Conservation (phyloP, 139 green algal species). For the Marvania coccoides region DNA sequence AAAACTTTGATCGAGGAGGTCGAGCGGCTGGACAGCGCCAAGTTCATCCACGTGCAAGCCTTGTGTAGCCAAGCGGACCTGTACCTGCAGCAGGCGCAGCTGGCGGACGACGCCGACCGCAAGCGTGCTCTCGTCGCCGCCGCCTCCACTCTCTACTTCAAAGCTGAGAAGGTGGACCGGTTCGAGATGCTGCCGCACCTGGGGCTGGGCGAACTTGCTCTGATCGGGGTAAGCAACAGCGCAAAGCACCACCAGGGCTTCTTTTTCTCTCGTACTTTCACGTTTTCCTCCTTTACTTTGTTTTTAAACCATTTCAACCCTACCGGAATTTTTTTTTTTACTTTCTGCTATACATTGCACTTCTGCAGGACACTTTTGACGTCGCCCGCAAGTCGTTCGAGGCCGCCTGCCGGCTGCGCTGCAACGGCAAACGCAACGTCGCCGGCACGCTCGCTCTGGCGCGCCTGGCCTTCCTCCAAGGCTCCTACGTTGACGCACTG, state of each 20-base stretch:
- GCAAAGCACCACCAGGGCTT: too few relatives aligned
- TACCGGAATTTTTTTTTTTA: too few relatives aligned
- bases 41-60: slow-evolving; percentile 65
- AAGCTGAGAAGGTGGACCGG: slow-evolving; percentile 23
- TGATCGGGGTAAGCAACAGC: slow-evolving; percentile 39
- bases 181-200: slow-evolving; percentile 63
- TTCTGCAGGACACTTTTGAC: slow-evolving; percentile 30
- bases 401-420: slow-evolving; percentile 14
- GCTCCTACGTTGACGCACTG: slow-evolving; percentile 51
- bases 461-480: slow-evolving; percentile 40
- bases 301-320: too few relatives aligned
- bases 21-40: slow-evolving; percentile 20
- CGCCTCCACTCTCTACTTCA: slow-evolving; percentile 24
- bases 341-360: too few relatives aligned
- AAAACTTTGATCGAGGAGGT: slow-evolving; percentile 24
- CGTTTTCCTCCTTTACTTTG: too few relatives aligned
- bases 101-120: slow-evolving; percentile 20
- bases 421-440: slow-evolving; percentile 53
- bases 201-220: slow-evolving; percentile 38
- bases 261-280: too few relatives aligned
- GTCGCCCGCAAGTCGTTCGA: slow-evolving; percentile 38
- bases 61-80: slow-evolving; percentile 59
- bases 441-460: slow-evolving; percentile 53
- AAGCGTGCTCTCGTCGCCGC: slow-evolving; percentile 18
- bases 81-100: slow-evolving; percentile 30